Evolutionary conservation across 2,329 filamentous ascomycete genomes (phyloP).

Genomic region (Cercospora sojina): DNA sequence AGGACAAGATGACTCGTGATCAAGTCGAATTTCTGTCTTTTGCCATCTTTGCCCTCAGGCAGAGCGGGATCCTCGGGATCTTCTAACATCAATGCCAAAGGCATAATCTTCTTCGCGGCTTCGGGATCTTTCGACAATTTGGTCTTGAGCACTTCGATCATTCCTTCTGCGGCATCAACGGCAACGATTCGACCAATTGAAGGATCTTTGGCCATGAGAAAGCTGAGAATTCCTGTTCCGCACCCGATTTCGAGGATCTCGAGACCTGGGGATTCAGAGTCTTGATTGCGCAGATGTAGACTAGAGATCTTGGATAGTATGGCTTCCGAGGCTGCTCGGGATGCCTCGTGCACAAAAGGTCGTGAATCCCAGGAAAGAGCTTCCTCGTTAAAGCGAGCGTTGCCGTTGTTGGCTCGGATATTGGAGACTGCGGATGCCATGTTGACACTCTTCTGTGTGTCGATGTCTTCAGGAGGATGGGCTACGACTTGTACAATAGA

Average conservation of each 20-base stretch:
- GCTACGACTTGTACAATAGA: neutral
- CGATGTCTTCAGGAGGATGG: neutral
- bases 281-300: neutral
- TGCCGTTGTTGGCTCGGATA: constrained; percentile 19
- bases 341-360: constrained; percentile 31
- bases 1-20: constrained; percentile 32
- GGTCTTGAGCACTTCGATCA: constrained; percentile 30
- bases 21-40: constrained; percentile 29
- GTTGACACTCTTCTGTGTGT: neutral
- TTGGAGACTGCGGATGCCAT: constrained; percentile 33
- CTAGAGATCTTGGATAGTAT: constrained; percentile 16
- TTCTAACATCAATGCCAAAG: constrained; percentile 29
- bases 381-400: constrained; percentile 31
- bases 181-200: constrained; percentile 26
- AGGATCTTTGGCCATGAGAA: constrained; percentile 24
- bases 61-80: constrained; percentile 28
- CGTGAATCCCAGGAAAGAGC: constrained; percentile 30
- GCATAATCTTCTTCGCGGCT: constrained; percentile 26
- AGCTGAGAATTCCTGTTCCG: constrained; percentile 31
- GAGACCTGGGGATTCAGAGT: neutral
- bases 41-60: constrained; percentile 15
- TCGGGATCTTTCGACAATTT: constrained; percentile 21
- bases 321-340: constrained; percentile 24
- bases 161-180: constrained; percentile 31
- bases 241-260: constrained; percentile 32